Evolutionary conservation across 257 asterid genomes (phyloP), one percentile per base, ranked within the genome.

Genomic region (Gentiana macrophylla): DNA sequence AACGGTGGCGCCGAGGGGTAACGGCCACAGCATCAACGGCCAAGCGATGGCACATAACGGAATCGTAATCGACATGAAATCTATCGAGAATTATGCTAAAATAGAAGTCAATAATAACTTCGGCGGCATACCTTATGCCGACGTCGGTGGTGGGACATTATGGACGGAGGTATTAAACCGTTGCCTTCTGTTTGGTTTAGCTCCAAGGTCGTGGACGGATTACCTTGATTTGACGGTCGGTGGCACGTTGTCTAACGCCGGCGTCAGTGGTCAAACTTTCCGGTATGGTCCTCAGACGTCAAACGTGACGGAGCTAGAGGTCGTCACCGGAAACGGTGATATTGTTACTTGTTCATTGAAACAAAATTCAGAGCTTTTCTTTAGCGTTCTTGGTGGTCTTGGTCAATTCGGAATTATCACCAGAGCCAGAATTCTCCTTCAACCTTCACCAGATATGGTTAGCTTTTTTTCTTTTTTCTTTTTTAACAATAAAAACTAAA

Each of bases 21-120:
- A 92, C 86, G 96, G 98, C 34, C 98, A 87, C 75, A 82, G 95
- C 49, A 73, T 84, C 77, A 79, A 83, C 92, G 98, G 98, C 46
- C 98, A 91, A 66, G 80, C 98, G 49, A 80, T 83, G 93, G 95
- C 96, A 74, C 79, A 80, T 77, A 72, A 72, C 1, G 97, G 96
- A 24, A 65, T 87, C 2, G 79, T 81, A 67, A 57, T 91, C 56
- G 93, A 81, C 61, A 91, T 84, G 94, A 76, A 61, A 38, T 62
- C 94, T 6, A 12, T 84, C 53, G 74, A 59, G 1, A 36, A 55
- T 50, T 56, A 62, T 34, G 55, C 64, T 34, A 32, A 32, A 12
- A 69, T 78, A 56, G 60, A 68, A 47, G 91, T 84, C 35, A 72
- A 70, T 44, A 12, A 37, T 4, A 13, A 37, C 4, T 52, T 52